Evolutionary conservation across 2,329 filamentous ascomycete genomes (phyloP).

Genomic region (Tolypocladium nubicola): DNA sequence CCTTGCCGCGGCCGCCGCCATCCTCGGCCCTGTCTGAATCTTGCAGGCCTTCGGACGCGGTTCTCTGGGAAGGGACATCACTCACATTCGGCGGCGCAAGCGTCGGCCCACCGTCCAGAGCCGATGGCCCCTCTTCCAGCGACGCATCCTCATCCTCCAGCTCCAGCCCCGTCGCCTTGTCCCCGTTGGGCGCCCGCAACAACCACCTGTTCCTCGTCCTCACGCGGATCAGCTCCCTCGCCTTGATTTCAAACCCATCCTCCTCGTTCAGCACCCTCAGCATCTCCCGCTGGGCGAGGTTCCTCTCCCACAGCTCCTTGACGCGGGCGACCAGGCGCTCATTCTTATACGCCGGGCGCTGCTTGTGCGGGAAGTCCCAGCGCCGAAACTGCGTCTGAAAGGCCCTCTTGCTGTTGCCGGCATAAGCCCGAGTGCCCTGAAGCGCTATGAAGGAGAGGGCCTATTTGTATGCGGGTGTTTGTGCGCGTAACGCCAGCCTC

Average conservation of each 20-base stretch:
- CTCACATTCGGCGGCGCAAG: neutral
- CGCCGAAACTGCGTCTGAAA: slow-evolving; percentile 67
- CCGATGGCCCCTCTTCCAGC: slow-evolving; percentile 5
- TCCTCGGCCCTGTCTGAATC: neutral
- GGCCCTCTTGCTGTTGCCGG: slow-evolving; percentile 52
- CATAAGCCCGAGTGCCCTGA: slow-evolving; percentile 6
- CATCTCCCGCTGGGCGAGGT: slow-evolving; percentile 64
- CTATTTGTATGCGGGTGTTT: neutral
- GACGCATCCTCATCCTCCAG: slow-evolving; percentile 6
- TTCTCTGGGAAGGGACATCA: neutral
- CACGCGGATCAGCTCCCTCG: slow-evolving; percentile 59
- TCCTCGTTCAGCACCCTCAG: slow-evolving; percentile 57
- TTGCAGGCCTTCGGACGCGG: neutral
- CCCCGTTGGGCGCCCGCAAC: slow-evolving; percentile 50
- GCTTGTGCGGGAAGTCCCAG: slow-evolving; percentile 71
- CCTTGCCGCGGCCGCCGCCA: neutral
- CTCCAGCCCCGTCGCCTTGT: slow-evolving; percentile 27
- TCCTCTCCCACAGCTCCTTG: slow-evolving; percentile 68
- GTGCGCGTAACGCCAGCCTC: neutral
- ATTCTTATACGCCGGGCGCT: slow-evolving; percentile 62
- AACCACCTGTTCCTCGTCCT: slow-evolving; percentile 59
- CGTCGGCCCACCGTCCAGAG: neutral
- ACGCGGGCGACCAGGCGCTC: slow-evolving; percentile 55
- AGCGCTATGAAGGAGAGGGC: neutral
- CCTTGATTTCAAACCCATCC: slow-evolving; percentile 59